Base-by-base conservation (phyloP, 1,284 basidiomycete genomes). In the Pseudozyma pruni region DNA sequence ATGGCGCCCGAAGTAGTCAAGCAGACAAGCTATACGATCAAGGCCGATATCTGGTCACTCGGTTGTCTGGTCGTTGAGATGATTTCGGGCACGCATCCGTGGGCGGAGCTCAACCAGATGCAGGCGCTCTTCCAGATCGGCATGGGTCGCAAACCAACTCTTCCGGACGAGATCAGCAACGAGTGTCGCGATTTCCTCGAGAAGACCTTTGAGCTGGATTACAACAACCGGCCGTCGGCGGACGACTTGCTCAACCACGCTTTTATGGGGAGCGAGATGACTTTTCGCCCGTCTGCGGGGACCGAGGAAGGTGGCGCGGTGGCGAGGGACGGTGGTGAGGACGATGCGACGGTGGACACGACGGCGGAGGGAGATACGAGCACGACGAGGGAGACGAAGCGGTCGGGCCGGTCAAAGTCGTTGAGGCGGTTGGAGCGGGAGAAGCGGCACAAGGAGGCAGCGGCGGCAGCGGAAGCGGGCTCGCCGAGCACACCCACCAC, bases 11-110 rank as follows among this genome's bases (percentile, higher is more conserved):
- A 99, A 82, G 94, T 97, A 14, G 95, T 98, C 60, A 94, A 96
- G 82, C 95, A 98, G 84, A 94, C 90, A 17, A 87, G 88, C 2
- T 94, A 98, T 81, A 96, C 94, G 6, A 88, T 87, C 76, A 97
- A 97, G 80, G 94, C 94, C 7, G 96, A 98, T 83, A 97, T 98
- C 49, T 99, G 96, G 96, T 93, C 91, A 78, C 90, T 99, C 0
- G 96, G 96, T 2, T 98, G 96, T 83, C 85, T 98, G 45, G 91
- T 98, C 14, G 93, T 98, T 17, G 96, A 99, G 83, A 99, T 99
- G 96, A 86, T 98, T 57, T 97, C 93, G 0, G 95, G 95, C 4
- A 90, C 94, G 74, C 95, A 97, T 83, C 96, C 96, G 0, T 98
- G 93, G 91, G 91, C 95, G 0, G 91, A 93, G 68, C 86, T 98